Base-by-base conservation (phyloP, 352 stramenopile genomes). In the Phytophthora pini region DNA sequence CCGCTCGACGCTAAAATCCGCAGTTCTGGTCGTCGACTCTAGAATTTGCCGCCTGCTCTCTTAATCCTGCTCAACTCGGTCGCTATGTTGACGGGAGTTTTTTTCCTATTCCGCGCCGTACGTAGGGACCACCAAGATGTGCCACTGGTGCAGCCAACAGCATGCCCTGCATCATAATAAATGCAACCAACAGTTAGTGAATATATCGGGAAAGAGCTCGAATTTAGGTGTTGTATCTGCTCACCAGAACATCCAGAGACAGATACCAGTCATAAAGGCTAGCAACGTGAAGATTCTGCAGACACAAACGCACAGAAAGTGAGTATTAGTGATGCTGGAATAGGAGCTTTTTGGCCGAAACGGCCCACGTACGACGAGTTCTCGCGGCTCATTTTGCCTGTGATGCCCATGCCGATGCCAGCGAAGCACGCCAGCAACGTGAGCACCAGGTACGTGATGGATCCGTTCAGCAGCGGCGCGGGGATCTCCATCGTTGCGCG, bases 141-240 rank as follows among this genome's bases (percentile, higher is more conserved):
- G 88, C 88, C 88, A 96, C 78, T 96, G 88, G 72, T 96, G 88
- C 59, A 96, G 59, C 88, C 88, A 96, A 82, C 84, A 93, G 65
- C 88, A 96, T n/a, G 86, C 88, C 85, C 85, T 94, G 39, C 40
- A 55, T 39, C 9, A 34, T 45, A 29, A 62, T 43, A 70, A 61
- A 56, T 64, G 3, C 12, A 53, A 53, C 81, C 56, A 54, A 34
- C 44, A 45, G 46, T 52, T 6, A 56, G 31, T 26, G 5, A 50
- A 6, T 36, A 8, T 36, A 13, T 36, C 8, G 31, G 31, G 31
- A 36, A 36, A 36, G 3, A 13, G 31, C 31, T 12, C 10, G 9
- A 36, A 51, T n/a, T 24, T 8, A 49, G 22, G 31, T 34, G 56
- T 17, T 34, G 4, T 47, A 10, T 41, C 24, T 48, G 57, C 74